Evolutionary conservation across 2,329 filamentous ascomycete genomes (phyloP), one percentile per base, ranked within the genome.

Genomic region (Arthroderma uncinatum): DNA sequence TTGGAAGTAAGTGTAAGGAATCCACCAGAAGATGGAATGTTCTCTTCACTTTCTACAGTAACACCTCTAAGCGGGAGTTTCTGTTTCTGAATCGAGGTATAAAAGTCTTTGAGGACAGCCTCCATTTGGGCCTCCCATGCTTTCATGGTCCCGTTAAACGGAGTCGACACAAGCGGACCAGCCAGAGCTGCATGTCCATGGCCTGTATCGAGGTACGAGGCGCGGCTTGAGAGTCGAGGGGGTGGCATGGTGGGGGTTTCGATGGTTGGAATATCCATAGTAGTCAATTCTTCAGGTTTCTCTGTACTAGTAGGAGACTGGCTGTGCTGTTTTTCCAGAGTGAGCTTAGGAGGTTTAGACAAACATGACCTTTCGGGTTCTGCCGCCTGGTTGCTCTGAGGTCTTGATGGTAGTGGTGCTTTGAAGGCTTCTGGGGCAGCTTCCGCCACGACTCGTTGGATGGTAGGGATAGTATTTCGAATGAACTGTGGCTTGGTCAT

Each of bases 401-500:
- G 21, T 14, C 16, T 42, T 33, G 33, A 25, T 6, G 23, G 12
- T 19, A 65, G 80, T 3, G 80, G 74, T 2, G 80, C 77, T 34
- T 85, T 80, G 61, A 86, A 86, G 1, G 79, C 79, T 59, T 84
- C 80, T 1, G 87, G 82, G 0, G 78, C 82, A n/a, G 84, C 82
- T 64, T 95, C 89, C 39, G 79, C 76, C 8, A 90, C 79, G 10
- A 88, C 84, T 53, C 89, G 84, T 58, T 82, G 83, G 61, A 98
- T 87, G 0, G 92, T 95, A 0, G 87, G 86, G 78, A 97, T 85
- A 3, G 93, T 96, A 68, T 98, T 98, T 72, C 94, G 95, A 68
- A 98, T 82, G 67, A 97, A 98, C 67, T 97, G 92, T 61, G 80
- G 85, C 57, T 87, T 83, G 1, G 92, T 97, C 93, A 98, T 98